Base-by-base conservation (phyloP, 1,139 yeast genomes). In the Candida glucosophila region DNA sequence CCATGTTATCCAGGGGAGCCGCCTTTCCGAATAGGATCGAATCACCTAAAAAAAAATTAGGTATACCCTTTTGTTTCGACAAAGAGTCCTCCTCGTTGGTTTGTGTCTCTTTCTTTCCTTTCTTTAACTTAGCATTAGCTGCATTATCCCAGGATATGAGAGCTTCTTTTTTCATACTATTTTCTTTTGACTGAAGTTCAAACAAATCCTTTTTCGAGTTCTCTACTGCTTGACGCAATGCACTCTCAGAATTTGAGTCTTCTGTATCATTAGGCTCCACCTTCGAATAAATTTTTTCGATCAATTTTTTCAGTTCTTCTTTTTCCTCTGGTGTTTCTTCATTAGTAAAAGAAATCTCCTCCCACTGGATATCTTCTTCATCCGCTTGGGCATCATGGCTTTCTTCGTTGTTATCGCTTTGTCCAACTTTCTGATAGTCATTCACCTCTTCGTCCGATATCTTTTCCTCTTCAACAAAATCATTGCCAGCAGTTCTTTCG, bases 361-460 rank as follows among this genome's bases (percentile, higher is more conserved):
- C 85, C 69, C 79, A 77, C 18, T 73, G 81, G 11, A 56, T 52
- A 25, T 67, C 74, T 14, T 59, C 66, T 7, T 44, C 55, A 2
- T 47, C 61, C 3, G 43, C 54, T 6, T 35, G 9, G 28, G 23
- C n/a, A 24, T 22, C 12, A 15, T 18, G 10, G 15, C 14, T 17
- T 16, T 10, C 4, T 20, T 18, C 12, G 23, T 11, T 13, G 2
- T 16, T 17, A 23, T 12, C 13, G 11, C 27, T 11, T 34, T 27
- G 18, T 29, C 18, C n/a, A 16, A 16, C 9, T 22, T 15, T 8
- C 8, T 16, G 8, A n/a, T n/a, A n/a, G 18, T n/a, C n/a, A n/a
- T n/a, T n/a, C n/a, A n/a, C n/a, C n/a, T 22, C 4, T 4, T 23
- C 19, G 10, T 27, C 20, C 8, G 12, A 6, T 5, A n/a, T 19